Conservation (phyloP, 805 yeast species). For the Barnettozyma sp. region DNA sequence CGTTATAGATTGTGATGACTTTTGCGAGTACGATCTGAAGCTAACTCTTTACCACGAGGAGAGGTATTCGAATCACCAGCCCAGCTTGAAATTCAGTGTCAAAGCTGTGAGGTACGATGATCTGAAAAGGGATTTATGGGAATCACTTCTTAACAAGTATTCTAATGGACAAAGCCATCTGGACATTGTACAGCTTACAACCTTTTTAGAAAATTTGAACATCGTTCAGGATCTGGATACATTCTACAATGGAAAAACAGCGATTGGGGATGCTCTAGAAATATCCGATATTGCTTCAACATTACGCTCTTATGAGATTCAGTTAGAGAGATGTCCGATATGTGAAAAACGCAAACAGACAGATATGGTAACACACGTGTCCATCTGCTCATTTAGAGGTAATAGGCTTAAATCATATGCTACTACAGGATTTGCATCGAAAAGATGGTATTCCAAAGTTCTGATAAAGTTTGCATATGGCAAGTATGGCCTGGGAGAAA, state of each 20-base stretch:
- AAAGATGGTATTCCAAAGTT: slow-evolving; percentile 82
- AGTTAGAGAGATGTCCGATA: slow-evolving; percentile 62
- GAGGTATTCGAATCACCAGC: slow-evolving; percentile 29
- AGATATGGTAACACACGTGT: slow-evolving; percentile 80
- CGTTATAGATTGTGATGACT: slow-evolving; percentile 27
- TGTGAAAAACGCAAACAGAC: slow-evolving; percentile 63
- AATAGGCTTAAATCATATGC: slow-evolving; percentile 71
- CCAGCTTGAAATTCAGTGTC: slow-evolving; percentile 52
- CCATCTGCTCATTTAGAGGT: slow-evolving; percentile 75
- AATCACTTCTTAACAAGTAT: slow-evolving; percentile 48
- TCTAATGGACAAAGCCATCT: slow-evolving; percentile 27
- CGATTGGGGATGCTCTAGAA: slow-evolving; percentile 35
- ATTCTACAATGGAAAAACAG: slow-evolving; percentile 18
- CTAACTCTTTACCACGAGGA: slow-evolving; percentile 25
- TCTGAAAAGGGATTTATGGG: slow-evolving; percentile 67
- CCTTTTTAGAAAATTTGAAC: slow-evolving; percentile 44
- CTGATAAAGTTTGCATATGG: slow-evolving; percentile 85
- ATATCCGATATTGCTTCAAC: slow-evolving; percentile 50
- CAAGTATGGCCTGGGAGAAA: slow-evolving; percentile 74
- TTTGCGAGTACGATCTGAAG: slow-evolving; percentile 30
- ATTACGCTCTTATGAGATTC: slow-evolving; percentile 33
- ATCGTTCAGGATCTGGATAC: slow-evolving; percentile 18
- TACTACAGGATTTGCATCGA: slow-evolving; percentile 73
- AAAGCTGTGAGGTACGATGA: slow-evolving; percentile 60
- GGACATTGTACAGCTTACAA: slow-evolving; percentile 49